Evolutionary conservation across 2,329 filamentous ascomycete species (phyloP).

Genomic region (Cyphellophora europaea): DNA sequence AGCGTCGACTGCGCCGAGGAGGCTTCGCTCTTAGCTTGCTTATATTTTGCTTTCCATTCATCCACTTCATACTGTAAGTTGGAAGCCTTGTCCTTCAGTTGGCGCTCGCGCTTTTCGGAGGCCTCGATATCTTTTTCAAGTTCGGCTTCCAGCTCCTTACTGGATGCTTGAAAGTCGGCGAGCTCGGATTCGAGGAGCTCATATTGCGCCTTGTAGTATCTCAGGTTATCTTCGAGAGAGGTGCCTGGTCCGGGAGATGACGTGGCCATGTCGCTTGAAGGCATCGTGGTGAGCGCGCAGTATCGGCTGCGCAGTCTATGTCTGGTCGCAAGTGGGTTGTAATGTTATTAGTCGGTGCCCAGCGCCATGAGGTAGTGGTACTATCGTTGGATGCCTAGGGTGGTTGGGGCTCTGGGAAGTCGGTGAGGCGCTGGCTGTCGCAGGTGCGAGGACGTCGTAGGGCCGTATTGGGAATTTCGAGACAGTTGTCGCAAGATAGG

Average conservation of each 20-base stretch:
- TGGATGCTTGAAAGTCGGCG: conserved; percentile 86
- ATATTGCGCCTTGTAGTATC: conserved; percentile 95
- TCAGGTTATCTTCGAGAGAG: conserved; percentile 61
- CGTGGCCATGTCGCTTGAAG: conserved; percentile 12
- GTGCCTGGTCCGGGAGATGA: conserved; percentile 30
- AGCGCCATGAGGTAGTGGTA: no score
- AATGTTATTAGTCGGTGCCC: no score
- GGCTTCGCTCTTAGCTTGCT: conserved; percentile 83
- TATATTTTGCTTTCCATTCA: conserved; percentile 99
- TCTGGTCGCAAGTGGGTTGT: no score
- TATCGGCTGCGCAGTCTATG: background rate
- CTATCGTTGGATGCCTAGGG: no score
- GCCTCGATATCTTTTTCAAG: conserved; percentile 93
- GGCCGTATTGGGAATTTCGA: no score
- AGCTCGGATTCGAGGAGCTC: conserved; percentile 86
- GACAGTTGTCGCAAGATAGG: no score
- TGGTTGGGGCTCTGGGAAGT: no score
- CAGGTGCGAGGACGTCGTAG: no score
- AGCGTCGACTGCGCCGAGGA: conserved; percentile 73
- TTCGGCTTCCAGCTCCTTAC: conserved; percentile 86
- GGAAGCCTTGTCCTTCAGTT: conserved; percentile 80
- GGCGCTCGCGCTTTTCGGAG: conserved; percentile 84
- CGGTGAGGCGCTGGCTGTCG: no score
- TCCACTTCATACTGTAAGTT: conserved; percentile 79
- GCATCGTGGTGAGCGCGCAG: no score